Conservation (phyloP, 805 yeast genomes). For the Hanseniaspora taiwanica region DNA sequence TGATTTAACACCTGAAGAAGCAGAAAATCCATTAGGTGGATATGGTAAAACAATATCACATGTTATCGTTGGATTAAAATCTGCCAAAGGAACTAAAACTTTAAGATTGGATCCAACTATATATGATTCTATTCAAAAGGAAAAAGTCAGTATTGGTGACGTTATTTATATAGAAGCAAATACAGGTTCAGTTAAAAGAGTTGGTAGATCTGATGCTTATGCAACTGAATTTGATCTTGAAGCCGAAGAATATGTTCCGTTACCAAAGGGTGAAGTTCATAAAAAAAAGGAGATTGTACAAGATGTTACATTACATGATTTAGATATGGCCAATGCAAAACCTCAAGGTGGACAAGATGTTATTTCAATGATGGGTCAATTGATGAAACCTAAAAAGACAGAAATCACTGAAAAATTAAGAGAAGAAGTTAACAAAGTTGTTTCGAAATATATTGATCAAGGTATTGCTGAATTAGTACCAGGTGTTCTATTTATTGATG, state of each 20-base stretch:
- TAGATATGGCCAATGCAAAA: conserved; percentile 91
- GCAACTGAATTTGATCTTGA: conserved; percentile 97
- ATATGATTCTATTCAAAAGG: conserved; percentile 90
- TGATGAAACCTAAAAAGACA: conserved; percentile 90
- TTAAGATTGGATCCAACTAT: conserved; percentile 83
- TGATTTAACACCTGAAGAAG: conserved; percentile 89
- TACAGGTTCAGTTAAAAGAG: conserved; percentile 93
- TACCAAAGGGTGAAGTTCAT: conserved; percentile 98
- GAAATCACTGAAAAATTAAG: conserved; percentile 94
- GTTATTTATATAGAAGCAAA: conserved; percentile 95
- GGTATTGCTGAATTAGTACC: conserved; percentile 97
- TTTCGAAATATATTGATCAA: conserved; percentile 90
- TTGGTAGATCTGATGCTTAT: conserved; percentile 96
- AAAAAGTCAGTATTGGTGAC: conserved; percentile 88
- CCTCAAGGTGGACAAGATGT: conserved; percentile 97
- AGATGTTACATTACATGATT: conserved; percentile 90
- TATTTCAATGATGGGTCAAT: conserved; percentile 91
- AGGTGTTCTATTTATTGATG: conserved; percentile 95
- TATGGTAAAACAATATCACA: conserved; percentile 94
- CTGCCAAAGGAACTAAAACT: conserved; percentile 84
- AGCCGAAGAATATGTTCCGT: conserved; percentile 96
- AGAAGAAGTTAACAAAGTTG: conserved; percentile 88
- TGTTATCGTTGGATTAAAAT: conserved; percentile 85
- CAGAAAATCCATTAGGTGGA: conserved; percentile 93
- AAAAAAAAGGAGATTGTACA: conserved; percentile 96